Conservation (phyloP, 176 grass and related monocot species). For the Zoysia pacifica region DNA sequence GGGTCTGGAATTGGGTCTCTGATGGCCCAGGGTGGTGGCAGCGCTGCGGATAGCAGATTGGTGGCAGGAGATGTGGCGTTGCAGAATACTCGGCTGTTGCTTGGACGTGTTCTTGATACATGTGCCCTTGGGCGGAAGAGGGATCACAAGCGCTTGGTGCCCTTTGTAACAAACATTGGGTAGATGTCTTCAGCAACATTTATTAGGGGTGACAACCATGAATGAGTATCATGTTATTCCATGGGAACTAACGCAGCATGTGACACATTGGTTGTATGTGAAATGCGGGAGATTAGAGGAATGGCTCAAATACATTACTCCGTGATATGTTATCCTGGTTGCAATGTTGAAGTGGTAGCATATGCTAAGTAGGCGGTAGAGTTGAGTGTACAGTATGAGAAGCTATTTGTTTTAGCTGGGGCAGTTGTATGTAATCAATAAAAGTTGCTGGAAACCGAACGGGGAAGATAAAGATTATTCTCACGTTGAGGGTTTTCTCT, state of each 20-base stretch:
- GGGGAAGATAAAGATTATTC: too few species aligned
- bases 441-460: neutral
- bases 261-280: neutral
- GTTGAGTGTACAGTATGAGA: conserved; percentile 22
- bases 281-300: neutral
- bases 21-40: conserved; percentile 52
- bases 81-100: conserved; percentile 79
- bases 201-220: too few species aligned
- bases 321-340: neutral
- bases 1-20: conserved; percentile 72
- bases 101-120: conserved; percentile 86
- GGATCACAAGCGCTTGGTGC: conserved; percentile 89
- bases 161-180: conserved; percentile 74
- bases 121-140: conserved; percentile 92
- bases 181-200: neutral
- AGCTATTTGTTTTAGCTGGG: neutral
- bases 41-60: conserved; percentile 48
- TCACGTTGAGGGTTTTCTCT: too few species aligned
- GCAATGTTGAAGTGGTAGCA: neutral
- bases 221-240: too few species aligned
- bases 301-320: neutral
- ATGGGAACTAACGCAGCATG: too few species aligned
- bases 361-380: neutral
- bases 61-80: conserved; percentile 66
- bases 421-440: conserved; percentile 7